Base-by-base conservation (phyloP, 106 monocot species). In the Alisma plantagoaquatica region DNA sequence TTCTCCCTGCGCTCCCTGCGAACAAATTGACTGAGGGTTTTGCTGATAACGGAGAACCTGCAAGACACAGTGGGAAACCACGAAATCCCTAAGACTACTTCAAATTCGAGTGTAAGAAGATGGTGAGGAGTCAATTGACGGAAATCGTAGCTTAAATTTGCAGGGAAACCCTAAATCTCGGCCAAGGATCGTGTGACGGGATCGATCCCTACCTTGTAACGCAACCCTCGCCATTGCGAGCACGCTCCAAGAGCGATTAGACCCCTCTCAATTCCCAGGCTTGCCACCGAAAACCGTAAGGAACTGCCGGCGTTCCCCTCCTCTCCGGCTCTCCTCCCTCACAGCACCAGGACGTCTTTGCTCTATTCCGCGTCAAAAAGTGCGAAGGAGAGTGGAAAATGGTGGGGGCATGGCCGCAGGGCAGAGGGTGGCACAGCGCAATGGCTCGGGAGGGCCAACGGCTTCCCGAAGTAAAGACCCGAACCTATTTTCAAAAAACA, bases 271-370 rank as follows among this genome's bases (percentile, higher is more conserved):
- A 2, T 18, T 20, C 38, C 22, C 33, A 2, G 43, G 31, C 22
- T 35, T 54, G 57, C 80, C 77, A 27, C 76, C 73, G 44, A 86
- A 77, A 46, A 80, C 80, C 10, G 70, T 70, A 16, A 80, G 76
- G 35, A 54, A 65, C 66, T 70, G 65, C 49, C n/a, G 35, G 35
- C 14, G 35, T 5, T 38, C 14, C 14, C 9, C 35, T 38, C 14
- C 35, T 5, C 5, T 38, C 35, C 35, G 5, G 35, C 14, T 7
- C 35, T 14, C 14, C 14, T 38, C 9, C 35, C 14, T 5, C 14
- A 7, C 35, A 38, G 35, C 9, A 14, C 35, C 14, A 38, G 5
- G 35, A 38, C 35, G 35, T 14, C 35, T 14, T 38, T 14, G 9
- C 35, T 38, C 35, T 38, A 6, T 14, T 14, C 35, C 35, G 35